Evolutionary conservation across 345 rosid genomes (phyloP), one percentile per base, ranked within the genome.

Genomic region (Linum trigynum): DNA sequence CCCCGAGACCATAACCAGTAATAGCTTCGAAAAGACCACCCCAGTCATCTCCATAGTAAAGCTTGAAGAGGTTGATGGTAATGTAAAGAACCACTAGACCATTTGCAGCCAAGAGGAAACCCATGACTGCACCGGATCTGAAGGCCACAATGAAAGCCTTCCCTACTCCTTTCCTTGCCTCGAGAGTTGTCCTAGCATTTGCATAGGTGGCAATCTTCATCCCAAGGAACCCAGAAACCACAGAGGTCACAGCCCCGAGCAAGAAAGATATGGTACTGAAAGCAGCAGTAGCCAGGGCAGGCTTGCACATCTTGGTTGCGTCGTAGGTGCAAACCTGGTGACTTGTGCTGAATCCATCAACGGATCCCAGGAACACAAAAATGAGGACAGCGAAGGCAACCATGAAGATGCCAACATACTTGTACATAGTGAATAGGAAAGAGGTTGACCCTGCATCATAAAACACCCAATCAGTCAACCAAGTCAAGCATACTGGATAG

Each of bases 1-100:
- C 95, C 39, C 95, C 95, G 67, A 88, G 91, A 38, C 95, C 91
- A 72, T 88, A 88, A 61, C 90, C 95, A 76, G 90, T 88, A 16
- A 88, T 88, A 67, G 95, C 77, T 82, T 88, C 95, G 57, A 85
- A 88, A 66, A 88, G 89, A 45, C 95, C 89, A 50, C 77, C 79
- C 91, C 90, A 88, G 71, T 88, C 91, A 67, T 88, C 95, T 37
- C 89, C 91, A 57, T 85, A 88, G 72, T 88, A 88, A 61, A 82
- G 70, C 79, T 88, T 84, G 77, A 88, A 88, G 37, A 84, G 63
- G 75, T 83, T 83, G 81, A 87, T 83, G 74, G 84, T 62, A 69
- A 88, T 72, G 79, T 42, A 87, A 64, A 87, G 90, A 72, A 87
- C 90, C 66, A 87, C 73, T 66, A 85, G 87, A 61, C 95, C 95